These are phyloP conservation scores for Pleoardoris graminearum DNA, from an alignment of 2,329 filamentous ascomycete genomes.

Conservation along the genomic window DNA sequence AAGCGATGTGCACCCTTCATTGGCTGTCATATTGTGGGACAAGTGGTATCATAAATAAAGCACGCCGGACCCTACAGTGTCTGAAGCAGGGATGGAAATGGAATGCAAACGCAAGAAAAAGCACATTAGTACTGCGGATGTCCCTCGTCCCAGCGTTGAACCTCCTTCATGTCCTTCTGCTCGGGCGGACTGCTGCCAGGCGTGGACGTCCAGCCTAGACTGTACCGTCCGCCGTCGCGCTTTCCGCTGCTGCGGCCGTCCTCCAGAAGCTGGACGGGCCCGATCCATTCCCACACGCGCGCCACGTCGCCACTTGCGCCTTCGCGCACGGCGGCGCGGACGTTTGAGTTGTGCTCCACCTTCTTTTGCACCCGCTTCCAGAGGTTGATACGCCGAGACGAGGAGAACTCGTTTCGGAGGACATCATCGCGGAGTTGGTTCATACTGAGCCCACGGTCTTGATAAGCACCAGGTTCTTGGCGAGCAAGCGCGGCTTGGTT, in stretches of 20 bases:
- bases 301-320: slow-evolving; percentile 59
- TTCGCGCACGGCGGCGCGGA: slow-evolving; percentile 74
- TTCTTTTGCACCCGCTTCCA: slow-evolving; percentile 83
- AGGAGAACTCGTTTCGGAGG: slow-evolving; percentile 76
- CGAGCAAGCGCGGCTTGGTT: slow-evolving; percentile 81
- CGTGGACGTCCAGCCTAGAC: slow-evolving; percentile 30
- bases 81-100: not conserved
- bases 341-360: slow-evolving; percentile 92
- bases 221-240: slow-evolving; percentile 39
- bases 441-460: slow-evolving; percentile 81
- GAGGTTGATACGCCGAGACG: slow-evolving; percentile 74
- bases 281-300: slow-evolving; percentile 71
- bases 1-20: not conserved
- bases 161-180: slow-evolving; percentile 36
- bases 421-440: slow-evolving; percentile 92
- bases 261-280: slow-evolving; percentile 57
- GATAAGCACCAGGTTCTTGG: slow-evolving; percentile 62
- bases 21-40: not conserved
- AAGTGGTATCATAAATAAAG: slow-evolving; percentile 3
- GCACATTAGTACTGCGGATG: slow-evolving; percentile 50
- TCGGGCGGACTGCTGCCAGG: slow-evolving; percentile 36
- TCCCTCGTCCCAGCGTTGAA: slow-evolving; percentile 52
- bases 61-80: not conserved
- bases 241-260: slow-evolving; percentile 38
- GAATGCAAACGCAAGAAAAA: slow-evolving; percentile 11